Conservation (phyloP, 495 filamentous ascomycete genomes). For the Paragyromitra xinjiangensis region DNA sequence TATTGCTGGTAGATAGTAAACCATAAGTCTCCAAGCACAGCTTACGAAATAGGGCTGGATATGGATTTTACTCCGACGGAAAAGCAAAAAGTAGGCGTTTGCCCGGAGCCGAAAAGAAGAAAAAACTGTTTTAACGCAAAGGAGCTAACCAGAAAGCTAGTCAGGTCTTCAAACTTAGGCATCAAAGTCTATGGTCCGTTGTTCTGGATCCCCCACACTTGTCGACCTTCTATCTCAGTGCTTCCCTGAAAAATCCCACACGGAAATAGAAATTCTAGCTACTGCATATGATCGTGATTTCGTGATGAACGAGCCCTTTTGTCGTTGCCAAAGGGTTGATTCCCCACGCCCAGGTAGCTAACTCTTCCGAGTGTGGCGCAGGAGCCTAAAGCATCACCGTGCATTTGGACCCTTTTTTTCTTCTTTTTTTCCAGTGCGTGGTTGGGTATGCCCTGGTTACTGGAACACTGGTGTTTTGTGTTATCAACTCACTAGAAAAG, state of each 20-base stretch:
- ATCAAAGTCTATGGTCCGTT: constrained; percentile 10
- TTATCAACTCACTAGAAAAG: constrained; percentile 12
- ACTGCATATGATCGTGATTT: constrained; percentile 17
- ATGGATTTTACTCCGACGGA: constrained; percentile 5
- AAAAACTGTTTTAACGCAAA: constrained; percentile 2
- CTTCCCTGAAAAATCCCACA: constrained; percentile 28
- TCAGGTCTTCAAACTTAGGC: constrained; percentile 1
- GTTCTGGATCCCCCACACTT: constrained; percentile 30
- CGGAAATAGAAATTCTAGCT: constrained; percentile 10
- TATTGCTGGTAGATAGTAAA: background rate
- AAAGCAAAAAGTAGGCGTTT: background rate
- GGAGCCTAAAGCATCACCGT: constrained; percentile 27
- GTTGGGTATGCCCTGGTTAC: constrained; percentile 33
- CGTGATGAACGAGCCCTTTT: constrained; percentile 49
- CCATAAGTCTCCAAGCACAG: background rate
- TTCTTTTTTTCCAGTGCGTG: constrained; percentile 21
- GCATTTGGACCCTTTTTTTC: constrained; percentile 31
- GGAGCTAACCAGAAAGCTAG: constrained; percentile 3
- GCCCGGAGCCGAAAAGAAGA: background rate
- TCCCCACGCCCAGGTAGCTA: constrained; percentile 38
- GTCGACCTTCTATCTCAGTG: constrained; percentile 39
- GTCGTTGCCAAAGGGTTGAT: constrained; percentile 23
- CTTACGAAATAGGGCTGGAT: background rate
- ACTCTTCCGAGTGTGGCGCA: constrained; percentile 23
- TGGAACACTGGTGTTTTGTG: constrained; percentile 30